A percentile compares a stretch with the other conserved stretches of the same genome.
These are phyloP conservation scores for Chrysanthemum lavandulifolium DNA, from an alignment of 129 eudicot species.

Conservation along the genomic window DNA sequence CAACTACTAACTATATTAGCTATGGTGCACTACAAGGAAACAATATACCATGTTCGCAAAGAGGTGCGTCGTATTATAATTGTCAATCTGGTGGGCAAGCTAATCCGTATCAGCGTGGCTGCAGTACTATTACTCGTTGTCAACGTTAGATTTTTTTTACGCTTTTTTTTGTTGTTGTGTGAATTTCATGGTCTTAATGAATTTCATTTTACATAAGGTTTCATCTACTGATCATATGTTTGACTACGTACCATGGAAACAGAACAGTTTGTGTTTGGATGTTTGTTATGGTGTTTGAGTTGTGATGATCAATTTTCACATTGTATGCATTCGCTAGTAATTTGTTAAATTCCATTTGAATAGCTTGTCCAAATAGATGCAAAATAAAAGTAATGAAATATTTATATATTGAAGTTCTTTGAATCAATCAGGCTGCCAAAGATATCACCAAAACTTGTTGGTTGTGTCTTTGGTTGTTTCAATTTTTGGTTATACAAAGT, in stretches of 20 bases:
- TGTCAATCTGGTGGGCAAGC: conserved; percentile 36
- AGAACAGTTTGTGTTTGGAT: too few species aligned
- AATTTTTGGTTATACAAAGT: too few species aligned
- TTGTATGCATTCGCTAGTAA: too few species aligned
- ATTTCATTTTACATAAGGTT: background rate
- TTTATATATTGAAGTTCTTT: too few species aligned
- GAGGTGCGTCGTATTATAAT: conserved; percentile 87
- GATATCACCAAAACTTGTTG: too few species aligned
- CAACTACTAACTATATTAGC: conserved; percentile 63
- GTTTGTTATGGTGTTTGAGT: too few species aligned
- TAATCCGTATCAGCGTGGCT: conserved; percentile 19
- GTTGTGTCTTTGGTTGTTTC: too few species aligned
- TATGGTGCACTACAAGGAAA: conserved; percentile 70
- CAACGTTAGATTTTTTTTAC: background rate
- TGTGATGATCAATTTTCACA: too few species aligned
- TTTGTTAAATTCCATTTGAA: too few species aligned
- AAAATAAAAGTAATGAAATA: too few species aligned
- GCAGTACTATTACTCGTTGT: conserved; percentile 21
- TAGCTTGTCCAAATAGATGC: too few species aligned
- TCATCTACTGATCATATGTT: conserved; percentile 13
- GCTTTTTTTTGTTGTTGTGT: background rate
- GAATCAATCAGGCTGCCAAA: too few species aligned
- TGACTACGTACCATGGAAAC: conserved; percentile 1
- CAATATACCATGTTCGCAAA: conserved; percentile 71
- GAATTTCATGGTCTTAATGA: conserved; percentile 10